Evolutionary conservation across 345 rosid genomes (phyloP).

Genomic region (Lepidium aucheri): DNA sequence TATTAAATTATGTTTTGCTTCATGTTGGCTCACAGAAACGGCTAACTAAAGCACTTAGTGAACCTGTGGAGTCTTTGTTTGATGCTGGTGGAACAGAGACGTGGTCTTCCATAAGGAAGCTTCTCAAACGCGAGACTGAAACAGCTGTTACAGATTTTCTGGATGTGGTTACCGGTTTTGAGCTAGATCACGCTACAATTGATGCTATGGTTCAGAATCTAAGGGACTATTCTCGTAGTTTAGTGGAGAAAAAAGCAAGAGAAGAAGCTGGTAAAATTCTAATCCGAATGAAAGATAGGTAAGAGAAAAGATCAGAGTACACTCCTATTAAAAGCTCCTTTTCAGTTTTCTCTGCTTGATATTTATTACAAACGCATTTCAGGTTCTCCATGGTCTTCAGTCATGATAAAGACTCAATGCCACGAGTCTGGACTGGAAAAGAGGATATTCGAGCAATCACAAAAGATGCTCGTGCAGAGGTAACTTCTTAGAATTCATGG

Average conservation of each 20-base stretch:
- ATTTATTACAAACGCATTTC: constrained; percentile 16
- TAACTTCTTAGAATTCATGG: constrained; percentile 26
- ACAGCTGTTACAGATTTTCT: constrained; percentile 40
- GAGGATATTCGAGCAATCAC: constrained; percentile 59
- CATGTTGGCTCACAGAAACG: constrained; percentile 42
- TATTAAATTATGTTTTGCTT: neutral
- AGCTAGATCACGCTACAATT: constrained; percentile 36
- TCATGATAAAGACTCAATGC: constrained; percentile 62
- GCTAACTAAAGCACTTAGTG: constrained; percentile 37
- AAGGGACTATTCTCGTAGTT: constrained; percentile 40
- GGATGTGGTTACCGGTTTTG: constrained; percentile 44
- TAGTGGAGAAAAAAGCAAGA: constrained; percentile 65
- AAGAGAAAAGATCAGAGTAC: neutral
- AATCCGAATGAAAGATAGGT: constrained; percentile 74
- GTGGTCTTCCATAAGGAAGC: constrained; percentile 58
- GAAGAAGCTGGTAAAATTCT: constrained; percentile 68
- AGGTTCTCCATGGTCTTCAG: constrained; percentile 65
- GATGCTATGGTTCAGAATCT: constrained; percentile 44
- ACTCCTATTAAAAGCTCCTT: neutral
- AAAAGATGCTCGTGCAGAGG: constrained; percentile 59
- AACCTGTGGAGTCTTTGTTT: constrained; percentile 49
- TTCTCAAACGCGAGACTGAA: constrained; percentile 57
- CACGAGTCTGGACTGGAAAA: constrained; percentile 70
- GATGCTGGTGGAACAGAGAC: constrained; percentile 54
- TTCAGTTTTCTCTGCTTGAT: constrained; percentile 5